Conservation (phyloP, 371 early-diverging fungal genomes). For the Furculomyces boomerangus region DNA sequence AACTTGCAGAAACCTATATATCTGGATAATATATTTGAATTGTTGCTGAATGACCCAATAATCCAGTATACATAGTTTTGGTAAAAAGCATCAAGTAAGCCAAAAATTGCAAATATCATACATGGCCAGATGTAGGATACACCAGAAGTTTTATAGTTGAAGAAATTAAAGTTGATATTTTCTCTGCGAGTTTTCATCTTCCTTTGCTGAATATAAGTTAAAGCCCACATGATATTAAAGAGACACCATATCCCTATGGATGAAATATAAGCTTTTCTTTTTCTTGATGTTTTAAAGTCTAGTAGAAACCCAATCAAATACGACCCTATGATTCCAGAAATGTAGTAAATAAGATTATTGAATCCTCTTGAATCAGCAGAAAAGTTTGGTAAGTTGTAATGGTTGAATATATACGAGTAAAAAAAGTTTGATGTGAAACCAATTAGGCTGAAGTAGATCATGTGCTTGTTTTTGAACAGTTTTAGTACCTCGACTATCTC, state of each 20-base stretch:
- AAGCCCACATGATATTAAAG: constrained; percentile 36
- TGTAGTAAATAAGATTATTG: constrained; percentile 49
- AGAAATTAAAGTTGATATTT: neutral
- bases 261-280: constrained; percentile 33
- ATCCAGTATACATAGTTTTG: constrained; percentile 52
- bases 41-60: constrained; percentile 48
- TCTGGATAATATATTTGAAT: constrained; percentile 39
- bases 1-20: constrained; percentile 71
- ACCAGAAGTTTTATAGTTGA: constrained; percentile 1
- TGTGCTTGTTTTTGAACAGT: constrained; percentile 45
- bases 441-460: constrained; percentile 39
- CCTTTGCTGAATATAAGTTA: constrained; percentile 27
- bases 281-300: constrained; percentile 27
- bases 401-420: constrained; percentile 43
- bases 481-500: constrained; percentile 33
- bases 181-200: neutral
- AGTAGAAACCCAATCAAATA: constrained; percentile 30
- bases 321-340: constrained; percentile 42
- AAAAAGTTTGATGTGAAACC: constrained; percentile 55
- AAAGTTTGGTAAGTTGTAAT: constrained; percentile 27
- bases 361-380: constrained; percentile 36
- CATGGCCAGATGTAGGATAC: constrained; percentile 17
- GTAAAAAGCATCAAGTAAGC: constrained; percentile 44
- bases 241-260: constrained; percentile 18
- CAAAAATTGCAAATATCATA: constrained; percentile 41